Evolutionary conservation across 2,329 filamentous ascomycete genomes (phyloP), one percentile per base, ranked within the genome.

Genomic region (Scedosporium aurantiacum): DNA sequence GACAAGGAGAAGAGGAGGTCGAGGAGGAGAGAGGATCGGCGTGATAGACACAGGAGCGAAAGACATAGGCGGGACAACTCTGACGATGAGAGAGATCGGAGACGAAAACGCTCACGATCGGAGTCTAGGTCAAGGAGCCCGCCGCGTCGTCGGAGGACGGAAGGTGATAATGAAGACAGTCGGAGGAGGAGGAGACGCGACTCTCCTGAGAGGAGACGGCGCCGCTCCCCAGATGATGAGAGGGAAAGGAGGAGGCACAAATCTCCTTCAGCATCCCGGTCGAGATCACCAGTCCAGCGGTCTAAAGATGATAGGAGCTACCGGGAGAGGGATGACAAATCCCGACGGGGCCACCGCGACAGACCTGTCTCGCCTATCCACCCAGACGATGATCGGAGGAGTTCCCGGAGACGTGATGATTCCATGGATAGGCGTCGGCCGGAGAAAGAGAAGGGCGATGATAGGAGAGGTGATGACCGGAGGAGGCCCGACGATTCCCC

Each of bases 1-100:
- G 71, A 60, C 7, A 54, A 60, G 5, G 57, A 60, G 12, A 55
- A 32, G 45, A 37, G 25, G 23, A 40, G 10, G 45, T 60, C 58
- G 28, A 54, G 27, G 58, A 55, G 58, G 47, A 60, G 58, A 43
- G 58, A 52, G 16, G 58, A 60, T 8, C 14, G 32, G 1, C 27
- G 16, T n/a, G 27, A 40, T 27, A 55, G 52, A 27, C 52, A 57
- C 23, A 61, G 60, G 52, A 56, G 60, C 12, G 50, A 47, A 4
- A 57, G 60, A 25, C 27, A 57, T 54, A 7, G 54, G 25, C 23
- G 50, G 5, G 57, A 58, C 8, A 47, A 55, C 37, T 55, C 50
- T 8, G 60, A 61, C 21, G 60, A 57, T n/a, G 52, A 43, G 21
- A 47, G 54, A 40, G 27, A 40, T 12, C 52, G 60, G 16, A 41